Percentiles rank a stretch among this genome's conserved stretches.
Conservation (phyloP, 2,329 filamentous ascomycete genomes). For the Hortaea sp. region DNA sequence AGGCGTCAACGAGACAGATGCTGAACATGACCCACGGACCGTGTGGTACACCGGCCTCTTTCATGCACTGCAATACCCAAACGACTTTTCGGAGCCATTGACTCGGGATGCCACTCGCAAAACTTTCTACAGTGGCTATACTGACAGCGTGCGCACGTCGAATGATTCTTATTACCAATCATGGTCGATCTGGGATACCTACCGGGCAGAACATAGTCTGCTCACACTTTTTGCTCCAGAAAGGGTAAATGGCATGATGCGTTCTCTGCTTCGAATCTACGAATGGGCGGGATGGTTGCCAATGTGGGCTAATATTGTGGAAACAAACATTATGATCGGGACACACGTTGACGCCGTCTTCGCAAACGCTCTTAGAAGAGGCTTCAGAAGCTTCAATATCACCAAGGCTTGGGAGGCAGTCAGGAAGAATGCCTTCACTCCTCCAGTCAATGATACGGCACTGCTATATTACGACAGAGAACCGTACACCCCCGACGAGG, state of each 20-base stretch:
- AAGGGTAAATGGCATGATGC: conserved; percentile 39
- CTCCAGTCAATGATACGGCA: conserved; percentile 35
- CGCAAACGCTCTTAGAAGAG: conserved; percentile 36
- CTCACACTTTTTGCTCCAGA: conserved; percentile 38
- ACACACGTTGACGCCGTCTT: conserved; percentile 40
- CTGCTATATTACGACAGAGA: conserved; percentile 40
- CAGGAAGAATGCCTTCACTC: conserved; percentile 35
- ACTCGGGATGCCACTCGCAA: conserved; percentile 14
- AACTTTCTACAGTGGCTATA: conserved; percentile 39
- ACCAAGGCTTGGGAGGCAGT: conserved; percentile 36
- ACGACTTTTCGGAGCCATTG: conserved; percentile 38
- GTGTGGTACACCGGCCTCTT: conserved; percentile 40
- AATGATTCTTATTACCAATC: conserved; percentile 41
- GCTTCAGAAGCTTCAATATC: conserved; percentile 36
- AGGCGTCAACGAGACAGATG: conserved; percentile 33
- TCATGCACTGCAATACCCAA: conserved; percentile 40
- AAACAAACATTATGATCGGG: conserved; percentile 43
- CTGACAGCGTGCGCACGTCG: conserved; percentile 32
- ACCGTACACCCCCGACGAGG: conserved; percentile 36
- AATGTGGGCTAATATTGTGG: conserved; percentile 42
- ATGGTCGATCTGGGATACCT: conserved; percentile 44
- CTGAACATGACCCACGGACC: conserved; percentile 33
- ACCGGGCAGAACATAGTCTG: conserved; percentile 38
- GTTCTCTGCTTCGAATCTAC: conserved; percentile 36
- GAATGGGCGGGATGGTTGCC: conserved; percentile 38